phyloP scores from a whole-genome alignment of 805 yeast genomes.

The Saccharomyces paradoxus region DNA sequence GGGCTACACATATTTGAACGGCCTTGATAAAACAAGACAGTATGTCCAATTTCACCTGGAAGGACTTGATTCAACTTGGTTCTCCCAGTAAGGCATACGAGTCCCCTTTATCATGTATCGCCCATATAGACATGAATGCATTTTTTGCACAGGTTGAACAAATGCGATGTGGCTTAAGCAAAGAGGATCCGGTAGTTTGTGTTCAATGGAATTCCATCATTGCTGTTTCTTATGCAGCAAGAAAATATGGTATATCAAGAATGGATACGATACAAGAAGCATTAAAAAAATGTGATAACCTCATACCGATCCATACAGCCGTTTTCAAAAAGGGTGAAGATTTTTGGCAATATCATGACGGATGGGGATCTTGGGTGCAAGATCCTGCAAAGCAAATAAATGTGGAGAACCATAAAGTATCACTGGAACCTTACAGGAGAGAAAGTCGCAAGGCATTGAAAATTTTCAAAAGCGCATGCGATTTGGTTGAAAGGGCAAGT shows the following conservation, averaged over 20 bases:
- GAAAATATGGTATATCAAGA: conserved; percentile 71
- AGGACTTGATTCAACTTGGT: conserved; percentile 42
- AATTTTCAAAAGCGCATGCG: conserved; percentile 54
- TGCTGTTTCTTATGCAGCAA: conserved; percentile 86
- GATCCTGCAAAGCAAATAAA: conserved; percentile 47
- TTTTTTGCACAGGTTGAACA: conserved; percentile 94
- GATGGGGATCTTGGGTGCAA: conserved; percentile 27
- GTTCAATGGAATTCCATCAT: conserved; percentile 88
- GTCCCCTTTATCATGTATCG: conserved; percentile 70
- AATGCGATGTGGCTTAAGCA: conserved; percentile 53
- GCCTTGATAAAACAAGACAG: not conserved
- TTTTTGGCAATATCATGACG: conserved; percentile 64
- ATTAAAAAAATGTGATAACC: conserved; percentile 60
- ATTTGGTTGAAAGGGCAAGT: conserved; percentile 82
- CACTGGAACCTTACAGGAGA: conserved; percentile 83
- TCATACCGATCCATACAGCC: conserved; percentile 84
- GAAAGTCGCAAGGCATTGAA: conserved; percentile 74
- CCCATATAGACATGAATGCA: conserved; percentile 87
- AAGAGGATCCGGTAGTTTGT: conserved; percentile 80
- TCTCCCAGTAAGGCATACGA: conserved; percentile 41
- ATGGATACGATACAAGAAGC: conserved; percentile 70
- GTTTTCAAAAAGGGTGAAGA: conserved; percentile 83
- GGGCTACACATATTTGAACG: not conserved
- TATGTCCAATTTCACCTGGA: conserved; percentile 41
- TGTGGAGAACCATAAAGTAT: conserved; percentile 66